Base-by-base conservation (phyloP, 257 asterid species). In the Henckelia pumila region DNA sequence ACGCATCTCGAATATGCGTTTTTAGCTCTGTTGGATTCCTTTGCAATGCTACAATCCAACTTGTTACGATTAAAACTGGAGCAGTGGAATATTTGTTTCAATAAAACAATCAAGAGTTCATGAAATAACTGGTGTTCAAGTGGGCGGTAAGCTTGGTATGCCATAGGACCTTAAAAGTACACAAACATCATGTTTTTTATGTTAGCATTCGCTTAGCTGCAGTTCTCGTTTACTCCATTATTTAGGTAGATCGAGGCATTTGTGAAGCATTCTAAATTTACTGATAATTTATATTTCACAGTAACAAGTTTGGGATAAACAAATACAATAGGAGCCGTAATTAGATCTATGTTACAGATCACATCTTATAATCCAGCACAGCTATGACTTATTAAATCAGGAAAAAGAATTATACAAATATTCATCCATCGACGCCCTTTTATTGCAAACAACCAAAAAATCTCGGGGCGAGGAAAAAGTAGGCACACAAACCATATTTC, bases 381-480 rank as follows among this genome's bases (percentile, higher is more conserved):
- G 33, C 74, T 47, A 50, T 49, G 30, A 61, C 37, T 79, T 73
- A 68, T 79, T 79, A 25, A 58, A 62, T 14, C 66, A 11, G 49
- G 71, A 64, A 37, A 56, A 33, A 63, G 61, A n/a, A 8, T 49
- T 56, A 68, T 62, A 74, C 50, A 74, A 61, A 44, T n/a, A 69
- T 25, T 74, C n/a, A 71, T 63, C 56, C 19, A 79, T 50, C 17
- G 74, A 29, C 19, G 69, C 77, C 81, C 84, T 69, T 79, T 82
- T 79, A 79, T 79, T 82, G 60, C 53, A 40, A n/a, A n/a, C n/a
- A 58, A 11, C 66, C 66, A 66, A 70, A 68, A 73, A 79, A 69
- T 57, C 74, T 64, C 17, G 56, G 75, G 80, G 77, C 71, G 22
- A 58, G 23, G 23, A 69, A 13, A 37, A 37, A 37, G 17, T 40